These are phyloP conservation scores for Xerocomus spinulosus DNA, from an alignment of 768 basidiomycete species.

Conservation along the genomic window DNA sequence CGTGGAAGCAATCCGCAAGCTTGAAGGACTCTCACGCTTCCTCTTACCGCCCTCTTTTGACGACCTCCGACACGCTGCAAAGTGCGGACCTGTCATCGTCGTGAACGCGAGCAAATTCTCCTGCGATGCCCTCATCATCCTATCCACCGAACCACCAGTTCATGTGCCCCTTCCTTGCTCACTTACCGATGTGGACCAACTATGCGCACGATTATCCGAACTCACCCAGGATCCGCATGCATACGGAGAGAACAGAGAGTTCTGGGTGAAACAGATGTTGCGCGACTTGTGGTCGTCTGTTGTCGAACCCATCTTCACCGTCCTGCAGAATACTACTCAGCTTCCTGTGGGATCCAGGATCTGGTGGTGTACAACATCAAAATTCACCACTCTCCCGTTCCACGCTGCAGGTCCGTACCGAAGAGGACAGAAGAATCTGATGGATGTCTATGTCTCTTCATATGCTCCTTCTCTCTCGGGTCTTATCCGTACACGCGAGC, in stretches of 20 bases:
- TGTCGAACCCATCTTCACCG: neutral
- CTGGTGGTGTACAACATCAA: neutral
- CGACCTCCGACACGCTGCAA: neutral
- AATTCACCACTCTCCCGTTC: neutral
- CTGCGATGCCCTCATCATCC: neutral
- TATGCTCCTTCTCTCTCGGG: neutral
- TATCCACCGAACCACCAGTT: neutral
- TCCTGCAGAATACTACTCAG: neutral
- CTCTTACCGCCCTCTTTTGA: neutral
- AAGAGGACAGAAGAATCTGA: neutral
- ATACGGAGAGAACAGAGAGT: neutral
- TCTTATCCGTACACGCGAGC: neutral
- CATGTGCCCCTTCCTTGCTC: neutral
- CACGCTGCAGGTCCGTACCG: neutral
- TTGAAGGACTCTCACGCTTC: too few relatives aligned
- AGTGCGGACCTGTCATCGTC: neutral
- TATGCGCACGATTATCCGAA: neutral
- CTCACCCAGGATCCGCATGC: neutral
- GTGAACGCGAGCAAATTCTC: neutral
- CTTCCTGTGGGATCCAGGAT: neutral
- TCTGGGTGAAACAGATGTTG: neutral
- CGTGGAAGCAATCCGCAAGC: too few relatives aligned
- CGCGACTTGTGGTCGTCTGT: neutral
- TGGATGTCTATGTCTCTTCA: neutral
- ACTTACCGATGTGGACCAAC: neutral